Conservation (phyloP, 2,329 filamentous ascomycete species). For the Neoscytalidium dimidiatum region DNA sequence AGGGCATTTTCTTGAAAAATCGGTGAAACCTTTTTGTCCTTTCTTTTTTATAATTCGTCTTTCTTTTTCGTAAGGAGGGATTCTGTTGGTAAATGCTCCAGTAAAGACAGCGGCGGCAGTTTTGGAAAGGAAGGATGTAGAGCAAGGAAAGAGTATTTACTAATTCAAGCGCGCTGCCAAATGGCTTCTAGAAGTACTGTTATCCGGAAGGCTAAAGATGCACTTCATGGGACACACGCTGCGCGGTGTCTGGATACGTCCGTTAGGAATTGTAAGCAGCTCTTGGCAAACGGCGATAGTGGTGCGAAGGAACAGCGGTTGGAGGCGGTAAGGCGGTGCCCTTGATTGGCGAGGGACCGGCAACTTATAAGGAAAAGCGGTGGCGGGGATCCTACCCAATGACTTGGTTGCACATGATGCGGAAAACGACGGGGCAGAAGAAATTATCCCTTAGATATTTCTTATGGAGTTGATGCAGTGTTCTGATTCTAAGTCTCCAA, state of each 20-base stretch:
- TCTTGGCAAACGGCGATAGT: neutral
- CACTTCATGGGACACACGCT: no score
- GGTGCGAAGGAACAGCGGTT: neutral
- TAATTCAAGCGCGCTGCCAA: no score
- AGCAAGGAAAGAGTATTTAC: no score
- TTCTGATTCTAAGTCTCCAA: no score
- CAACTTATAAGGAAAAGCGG: neutral
- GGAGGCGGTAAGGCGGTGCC: neutral
- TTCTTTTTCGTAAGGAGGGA: neutral
- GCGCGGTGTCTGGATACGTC: neutral
- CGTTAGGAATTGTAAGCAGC: neutral
- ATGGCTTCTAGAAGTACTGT: neutral
- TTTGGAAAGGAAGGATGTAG: no score
- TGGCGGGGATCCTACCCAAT: neutral
- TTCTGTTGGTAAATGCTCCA: no score
- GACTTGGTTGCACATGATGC: neutral
- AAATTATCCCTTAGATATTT: no score
- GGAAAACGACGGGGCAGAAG: neutral
- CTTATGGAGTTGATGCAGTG: no score
- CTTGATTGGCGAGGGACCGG: neutral
- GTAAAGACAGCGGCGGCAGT: no score
- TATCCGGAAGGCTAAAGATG: no score
- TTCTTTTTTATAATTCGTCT: neutral
- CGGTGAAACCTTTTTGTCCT: neutral
- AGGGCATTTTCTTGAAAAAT: conserved; percentile 19